These are phyloP conservation scores for Lichtheimia ornata DNA, from an alignment of 371 early-diverging fungal genomes.

Conservation along the genomic window DNA sequence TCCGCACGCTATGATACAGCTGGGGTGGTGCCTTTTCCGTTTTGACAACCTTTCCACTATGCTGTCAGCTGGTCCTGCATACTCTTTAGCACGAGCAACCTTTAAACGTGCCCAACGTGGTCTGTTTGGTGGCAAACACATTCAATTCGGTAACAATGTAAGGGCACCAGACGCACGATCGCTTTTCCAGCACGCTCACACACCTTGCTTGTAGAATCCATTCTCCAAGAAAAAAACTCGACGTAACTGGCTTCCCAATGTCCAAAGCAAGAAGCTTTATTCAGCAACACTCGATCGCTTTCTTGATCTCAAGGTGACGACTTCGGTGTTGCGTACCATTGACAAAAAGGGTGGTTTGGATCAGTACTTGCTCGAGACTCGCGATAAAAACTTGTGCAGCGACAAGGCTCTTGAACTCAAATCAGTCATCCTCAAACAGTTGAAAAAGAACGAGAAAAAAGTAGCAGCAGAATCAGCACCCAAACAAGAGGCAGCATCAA, in stretches of 20 bases:
- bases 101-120: conserved; percentile 66
- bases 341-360: conserved; percentile 89
- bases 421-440: conserved; percentile 14
- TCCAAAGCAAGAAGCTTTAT: conserved; percentile 70
- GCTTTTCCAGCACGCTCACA: neutral
- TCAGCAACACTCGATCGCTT: conserved; percentile 65
- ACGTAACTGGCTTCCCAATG: conserved; percentile 83
- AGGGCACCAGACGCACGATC: neutral
- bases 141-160: conserved; percentile 83
- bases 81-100: conserved; percentile 58
- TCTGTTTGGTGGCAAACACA: conserved; percentile 68
- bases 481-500: neutral
- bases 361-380: conserved; percentile 72
- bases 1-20: no score
- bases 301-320: conserved; percentile 68
- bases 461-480: conserved; percentile 5
- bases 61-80: conserved; percentile 49
- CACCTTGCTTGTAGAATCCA: conserved; percentile 37
- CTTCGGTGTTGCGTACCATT: conserved; percentile 75
- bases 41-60: conserved; percentile 13
- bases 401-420: conserved; percentile 56
- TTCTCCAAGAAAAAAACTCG: conserved; percentile 80
- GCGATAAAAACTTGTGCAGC: conserved; percentile 64
- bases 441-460: conserved; percentile 2
- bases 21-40: no score